Conservation (phyloP, 345 rosid genomes). For the Angophora floribunda region DNA sequence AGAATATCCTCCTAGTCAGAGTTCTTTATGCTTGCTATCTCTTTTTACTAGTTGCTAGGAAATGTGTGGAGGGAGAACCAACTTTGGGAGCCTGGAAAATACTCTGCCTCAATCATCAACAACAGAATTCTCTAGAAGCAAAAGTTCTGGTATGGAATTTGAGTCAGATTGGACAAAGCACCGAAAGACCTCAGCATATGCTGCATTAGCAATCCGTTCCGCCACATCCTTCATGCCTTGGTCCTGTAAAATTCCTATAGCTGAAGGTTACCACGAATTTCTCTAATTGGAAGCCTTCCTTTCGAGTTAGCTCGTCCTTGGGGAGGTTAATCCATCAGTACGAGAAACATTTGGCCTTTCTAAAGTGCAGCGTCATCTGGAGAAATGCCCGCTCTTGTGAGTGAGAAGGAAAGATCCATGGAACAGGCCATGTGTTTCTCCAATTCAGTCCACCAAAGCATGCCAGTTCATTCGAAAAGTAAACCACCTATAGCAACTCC, state of each 20-base stretch:
- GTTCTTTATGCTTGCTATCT: neutral
- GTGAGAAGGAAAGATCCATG: slow-evolving; percentile 41
- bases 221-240: slow-evolving; percentile 67
- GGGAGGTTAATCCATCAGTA: slow-evolving; percentile 1
- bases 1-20: neutral
- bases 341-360: slow-evolving; percentile 6
- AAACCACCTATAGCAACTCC: slow-evolving; percentile 13
- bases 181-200: slow-evolving; percentile 35
- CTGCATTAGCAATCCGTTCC: slow-evolving; percentile 49
- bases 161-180: slow-evolving; percentile 50
- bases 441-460: slow-evolving; percentile 4
- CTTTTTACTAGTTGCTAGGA: slow-evolving; percentile 23
- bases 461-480: slow-evolving; percentile 16
- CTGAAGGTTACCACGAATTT: slow-evolving; percentile 74
- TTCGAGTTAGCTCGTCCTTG: neutral
- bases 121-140: slow-evolving; percentile 8
- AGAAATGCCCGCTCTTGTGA: slow-evolving; percentile 36
- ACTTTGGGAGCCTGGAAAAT: slow-evolving; percentile 12
- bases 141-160: slow-evolving; percentile 67
- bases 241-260: slow-evolving; percentile 75
- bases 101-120: slow-evolving; percentile 7
- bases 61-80: slow-evolving; percentile 40
- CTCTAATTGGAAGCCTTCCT: slow-evolving; percentile 15
- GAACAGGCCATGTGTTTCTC: slow-evolving; percentile 28
- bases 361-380: neutral